These are phyloP conservation scores for Paramecium caudatum DNA, from an alignment of 73 alveolate species.

Conservation along the genomic window DNA sequence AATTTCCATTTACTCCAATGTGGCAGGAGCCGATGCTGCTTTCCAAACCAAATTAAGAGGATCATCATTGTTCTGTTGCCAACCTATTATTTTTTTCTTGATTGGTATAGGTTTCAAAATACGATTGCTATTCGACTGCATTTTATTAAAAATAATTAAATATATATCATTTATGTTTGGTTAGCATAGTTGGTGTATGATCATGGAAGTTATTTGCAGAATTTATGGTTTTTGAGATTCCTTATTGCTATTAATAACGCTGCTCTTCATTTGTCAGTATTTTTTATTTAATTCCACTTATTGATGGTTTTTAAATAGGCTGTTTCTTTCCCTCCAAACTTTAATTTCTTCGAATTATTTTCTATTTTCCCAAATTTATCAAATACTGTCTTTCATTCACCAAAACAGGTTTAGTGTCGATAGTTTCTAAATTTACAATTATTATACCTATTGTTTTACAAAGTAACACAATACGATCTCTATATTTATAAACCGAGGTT, in stretches of 20 bases:
- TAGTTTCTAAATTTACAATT: background rate
- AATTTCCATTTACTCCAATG: background rate
- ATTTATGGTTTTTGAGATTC: background rate
- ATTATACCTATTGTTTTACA: slow-evolving; percentile 37
- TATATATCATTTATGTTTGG: slow-evolving; percentile 39
- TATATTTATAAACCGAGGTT: slow-evolving; percentile 32
- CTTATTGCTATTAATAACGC: background rate
- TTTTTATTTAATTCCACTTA: slow-evolving; percentile 13
- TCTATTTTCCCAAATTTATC: slow-evolving; percentile 50
- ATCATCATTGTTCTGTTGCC: background rate
- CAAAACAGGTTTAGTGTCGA: slow-evolving; percentile 33
- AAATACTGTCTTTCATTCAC: slow-evolving; percentile 27
- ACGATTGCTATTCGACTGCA: background rate
- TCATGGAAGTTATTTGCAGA: slow-evolving; percentile 23
- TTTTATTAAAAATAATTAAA: background rate
- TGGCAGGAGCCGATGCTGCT: slow-evolving; percentile 52
- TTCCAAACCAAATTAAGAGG: slow-evolving; percentile 17
- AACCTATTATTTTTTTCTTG: background rate
- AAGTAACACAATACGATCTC: slow-evolving; percentile 56
- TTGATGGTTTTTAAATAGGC: background rate
- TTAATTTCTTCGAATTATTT: slow-evolving; percentile 15
- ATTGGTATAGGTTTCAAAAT: slow-evolving; percentile 46
- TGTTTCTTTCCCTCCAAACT: slow-evolving; percentile 38
- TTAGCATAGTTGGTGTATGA: slow-evolving; percentile 1
- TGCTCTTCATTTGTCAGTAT: background rate